phyloP scores from a whole-genome alignment of 768 basidiomycete genomes.

The Podaxis sp. region DNA sequence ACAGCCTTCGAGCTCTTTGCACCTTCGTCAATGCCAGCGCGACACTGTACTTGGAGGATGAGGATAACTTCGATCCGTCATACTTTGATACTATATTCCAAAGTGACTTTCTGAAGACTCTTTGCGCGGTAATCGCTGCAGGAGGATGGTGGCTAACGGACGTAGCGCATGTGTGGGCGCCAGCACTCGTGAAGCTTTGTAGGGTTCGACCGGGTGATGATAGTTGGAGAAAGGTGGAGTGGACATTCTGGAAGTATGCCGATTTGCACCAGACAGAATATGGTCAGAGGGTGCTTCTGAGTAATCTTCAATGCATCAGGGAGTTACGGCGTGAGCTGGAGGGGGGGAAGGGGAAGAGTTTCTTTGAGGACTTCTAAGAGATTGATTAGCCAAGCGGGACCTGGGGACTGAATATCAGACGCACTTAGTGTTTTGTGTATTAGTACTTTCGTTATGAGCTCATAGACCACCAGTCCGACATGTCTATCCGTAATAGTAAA shows the following conservation, averaged over 20 bases:
- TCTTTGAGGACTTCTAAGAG: conserved; percentile 8
- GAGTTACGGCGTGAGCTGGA: conserved; percentile 4
- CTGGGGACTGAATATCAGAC: not conserved
- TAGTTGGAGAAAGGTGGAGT: conserved; percentile 33
- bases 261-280: conserved; percentile 23
- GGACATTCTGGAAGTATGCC: conserved; percentile 27
- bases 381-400: not conserved
- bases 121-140: conserved; percentile 29
- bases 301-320: not conserved
- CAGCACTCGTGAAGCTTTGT: conserved; percentile 35
- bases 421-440: not conserved
- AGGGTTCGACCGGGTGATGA: conserved; percentile 29
- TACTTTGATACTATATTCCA: conserved; percentile 32
- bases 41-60: conserved; percentile 15
- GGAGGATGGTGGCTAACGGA: conserved; percentile 40
- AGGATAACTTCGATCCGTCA: conserved; percentile 14
- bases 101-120: conserved; percentile 38
- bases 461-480: conserved; percentile 58
- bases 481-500: conserved; percentile 51
- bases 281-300: conserved; percentile 12
- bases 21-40: conserved; percentile 33
- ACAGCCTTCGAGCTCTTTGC: conserved; percentile 38
- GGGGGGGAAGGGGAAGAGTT: conserved; percentile 3
- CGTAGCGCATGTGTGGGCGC: conserved; percentile 36
- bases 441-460: conserved; percentile 10